Evolutionary conservation across 2,329 filamentous ascomycete genomes (phyloP).

Genomic region (Nigrograna mackinnonii): DNA sequence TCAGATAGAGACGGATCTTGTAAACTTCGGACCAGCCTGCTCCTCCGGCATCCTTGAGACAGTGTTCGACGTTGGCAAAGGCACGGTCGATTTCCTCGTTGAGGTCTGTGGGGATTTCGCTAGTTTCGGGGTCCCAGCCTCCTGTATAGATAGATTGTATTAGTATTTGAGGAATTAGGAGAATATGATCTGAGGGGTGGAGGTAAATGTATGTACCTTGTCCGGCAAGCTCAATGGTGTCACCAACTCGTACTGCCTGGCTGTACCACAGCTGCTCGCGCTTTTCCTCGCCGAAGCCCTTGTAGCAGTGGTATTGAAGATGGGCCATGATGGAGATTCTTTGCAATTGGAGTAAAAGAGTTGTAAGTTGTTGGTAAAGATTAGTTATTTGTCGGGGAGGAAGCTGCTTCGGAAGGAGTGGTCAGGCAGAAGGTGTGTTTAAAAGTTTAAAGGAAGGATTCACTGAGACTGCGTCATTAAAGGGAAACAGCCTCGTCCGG

Average conservation of each 20-base stretch:
- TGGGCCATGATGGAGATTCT: conserved; percentile 5
- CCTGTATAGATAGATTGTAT: conserved; percentile 1
- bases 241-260: conserved; percentile 14
- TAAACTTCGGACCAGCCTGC: conserved; percentile 39
- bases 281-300: conserved; percentile 10
- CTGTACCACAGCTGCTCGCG: conserved; percentile 13
- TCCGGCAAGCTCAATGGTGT: conserved; percentile 13
- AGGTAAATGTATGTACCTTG: conserved; percentile 7
- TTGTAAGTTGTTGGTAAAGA: conserved; percentile 3
- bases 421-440: background rate
- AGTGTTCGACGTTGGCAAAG: conserved; percentile 59
- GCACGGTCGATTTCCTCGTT: conserved; percentile 29
- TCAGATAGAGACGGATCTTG: conserved; percentile 13
- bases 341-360: conserved; percentile 3
- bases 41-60: conserved; percentile 42
- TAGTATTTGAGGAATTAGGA: background rate
- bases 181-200: background rate
- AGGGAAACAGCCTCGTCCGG: background rate
- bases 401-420: background rate
- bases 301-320: conserved; percentile 7
- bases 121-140: conserved; percentile 13
- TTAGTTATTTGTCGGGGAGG: background rate
- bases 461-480: background rate
- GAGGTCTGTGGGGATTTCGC: conserved; percentile 7
- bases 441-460: background rate